Conservation (phyloP, 106 monocot genomes). For the Triglochin maritima region DNA sequence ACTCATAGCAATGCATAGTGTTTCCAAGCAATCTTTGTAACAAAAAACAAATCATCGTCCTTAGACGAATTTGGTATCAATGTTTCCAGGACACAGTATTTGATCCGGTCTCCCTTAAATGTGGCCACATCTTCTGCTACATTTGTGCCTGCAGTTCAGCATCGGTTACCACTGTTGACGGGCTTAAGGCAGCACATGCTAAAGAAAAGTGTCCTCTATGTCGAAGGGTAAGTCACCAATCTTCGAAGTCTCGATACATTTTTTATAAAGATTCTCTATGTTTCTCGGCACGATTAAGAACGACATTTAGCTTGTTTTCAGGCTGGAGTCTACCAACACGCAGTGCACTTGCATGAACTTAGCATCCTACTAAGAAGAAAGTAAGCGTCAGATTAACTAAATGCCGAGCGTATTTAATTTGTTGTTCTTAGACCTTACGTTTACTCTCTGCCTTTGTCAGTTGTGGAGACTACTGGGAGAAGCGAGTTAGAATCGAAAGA, state of each 20-base stretch:
- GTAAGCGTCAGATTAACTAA: slow-evolving; percentile 2
- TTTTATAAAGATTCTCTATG: too few relatives aligned
- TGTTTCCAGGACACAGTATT: slow-evolving; percentile 72
- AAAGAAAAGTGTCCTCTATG: slow-evolving; percentile 71
- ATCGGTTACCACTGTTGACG: slow-evolving; percentile 60
- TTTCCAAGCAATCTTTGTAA: too few relatives aligned
- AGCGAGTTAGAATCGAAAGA: slow-evolving; percentile 44
- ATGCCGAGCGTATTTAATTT: not conserved
- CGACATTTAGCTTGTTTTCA: slow-evolving; percentile 1
- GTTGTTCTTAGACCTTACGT: too few relatives aligned
- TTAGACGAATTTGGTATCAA: too few relatives aligned
- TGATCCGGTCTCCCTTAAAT: slow-evolving; percentile 67
- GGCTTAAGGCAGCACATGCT: slow-evolving; percentile 39
- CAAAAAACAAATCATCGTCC: too few relatives aligned
- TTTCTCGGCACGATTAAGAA: too few relatives aligned
- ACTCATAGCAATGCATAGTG: too few relatives aligned
- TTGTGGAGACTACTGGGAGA: slow-evolving; percentile 65
- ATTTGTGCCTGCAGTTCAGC: slow-evolving; percentile 70
- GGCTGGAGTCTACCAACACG: slow-evolving; percentile 40
- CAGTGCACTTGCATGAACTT: slow-evolving; percentile 64
- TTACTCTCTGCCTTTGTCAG: slow-evolving; percentile 13
- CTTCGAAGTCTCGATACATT: too few relatives aligned
- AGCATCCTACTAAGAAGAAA: slow-evolving; percentile 55
- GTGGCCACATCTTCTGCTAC: slow-evolving; percentile 86
- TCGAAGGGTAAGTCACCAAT: slow-evolving; percentile 30